A percentile compares a stretch with the other conserved stretches of the same genome.
These are phyloP conservation scores for Botrytis fragariae DNA, from an alignment of 2,329 filamentous ascomycete genomes.

Conservation along the genomic window DNA sequence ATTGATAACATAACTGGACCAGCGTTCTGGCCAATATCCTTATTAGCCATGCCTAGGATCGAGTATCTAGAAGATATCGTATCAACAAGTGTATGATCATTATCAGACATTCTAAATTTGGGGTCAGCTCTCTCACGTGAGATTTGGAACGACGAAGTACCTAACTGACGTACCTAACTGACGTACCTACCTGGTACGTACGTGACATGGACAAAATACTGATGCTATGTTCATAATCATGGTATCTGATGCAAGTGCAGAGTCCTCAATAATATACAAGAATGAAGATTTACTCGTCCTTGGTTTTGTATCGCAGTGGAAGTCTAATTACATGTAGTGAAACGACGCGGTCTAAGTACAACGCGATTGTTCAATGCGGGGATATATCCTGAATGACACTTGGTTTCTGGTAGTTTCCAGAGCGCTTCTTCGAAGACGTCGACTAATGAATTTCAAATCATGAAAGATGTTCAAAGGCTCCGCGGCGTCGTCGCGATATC, in stretches of 20 bases:
- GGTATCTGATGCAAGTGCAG: background rate
- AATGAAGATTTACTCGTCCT: background rate
- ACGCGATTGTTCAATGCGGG: background rate
- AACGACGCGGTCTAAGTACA: background rate
- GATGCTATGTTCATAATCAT: background rate
- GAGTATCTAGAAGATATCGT: background rate
- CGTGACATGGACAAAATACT: background rate
- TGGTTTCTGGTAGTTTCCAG: background rate
- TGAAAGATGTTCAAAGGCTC: background rate
- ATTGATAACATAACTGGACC: background rate
- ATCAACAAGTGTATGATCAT: conserved; percentile 1
- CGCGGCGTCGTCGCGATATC: background rate
- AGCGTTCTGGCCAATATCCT: background rate
- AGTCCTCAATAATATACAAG: background rate
- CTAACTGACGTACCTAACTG: no score
- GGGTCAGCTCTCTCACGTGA: background rate
- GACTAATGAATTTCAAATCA: background rate
- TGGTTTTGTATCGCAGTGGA: background rate
- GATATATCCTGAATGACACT: background rate
- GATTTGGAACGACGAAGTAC: background rate
- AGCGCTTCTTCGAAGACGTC: no score
- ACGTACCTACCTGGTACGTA: background rate
- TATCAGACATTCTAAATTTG: background rate
- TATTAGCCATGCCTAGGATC: background rate
- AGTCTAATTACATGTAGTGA: background rate